Percentiles rank a stretch among this genome's conserved stretches.
phyloP scores from a whole-genome alignment of 2,329 filamentous ascomycete genomes.

The Ambrosiella beaveri region DNA sequence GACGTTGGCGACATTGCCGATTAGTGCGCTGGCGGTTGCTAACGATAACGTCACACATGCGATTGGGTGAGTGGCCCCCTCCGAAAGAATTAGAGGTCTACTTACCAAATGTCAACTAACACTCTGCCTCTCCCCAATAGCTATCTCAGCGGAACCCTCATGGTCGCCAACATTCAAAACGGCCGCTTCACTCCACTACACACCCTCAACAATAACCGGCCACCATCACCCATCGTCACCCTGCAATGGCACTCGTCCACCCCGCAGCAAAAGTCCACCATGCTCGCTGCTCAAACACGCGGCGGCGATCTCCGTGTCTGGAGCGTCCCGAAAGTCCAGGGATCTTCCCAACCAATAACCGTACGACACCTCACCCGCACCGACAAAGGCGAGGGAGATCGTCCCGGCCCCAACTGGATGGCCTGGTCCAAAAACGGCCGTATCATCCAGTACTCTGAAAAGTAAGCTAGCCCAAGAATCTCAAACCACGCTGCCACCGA shows the following conservation, averaged over 20 bases:
- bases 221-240: slow-evolving; percentile 72
- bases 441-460: slow-evolving; percentile 80
- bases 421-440: slow-evolving; percentile 96
- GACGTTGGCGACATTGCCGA: slow-evolving; percentile 80
- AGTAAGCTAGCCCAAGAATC: slow-evolving; percentile 42
- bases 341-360: slow-evolving; percentile 63
- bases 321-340: slow-evolving; percentile 69
- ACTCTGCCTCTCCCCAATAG: slow-evolving; percentile 27
- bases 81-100: no score
- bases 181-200: slow-evolving; percentile 63
- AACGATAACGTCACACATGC: slow-evolving; percentile 88
- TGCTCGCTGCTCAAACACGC: slow-evolving; percentile 82
- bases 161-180: slow-evolving; percentile 78
- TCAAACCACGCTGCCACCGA: not conserved
- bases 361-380: slow-evolving; percentile 72
- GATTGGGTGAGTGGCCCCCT: slow-evolving; percentile 52
- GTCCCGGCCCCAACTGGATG: slow-evolving; percentile 78
- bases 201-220: slow-evolving; percentile 68
- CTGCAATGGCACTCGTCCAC: slow-evolving; percentile 94
- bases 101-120: slow-evolving; percentile 8
- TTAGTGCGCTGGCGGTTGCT: slow-evolving; percentile 81
- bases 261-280: slow-evolving; percentile 88
- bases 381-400: slow-evolving; percentile 31
- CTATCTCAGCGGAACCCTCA: slow-evolving; percentile 84
- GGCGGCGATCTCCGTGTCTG: slow-evolving; percentile 89